Evolutionary conservation across 495 filamentous ascomycete species (phyloP), one percentile per base, ranked within the genome.

Genomic region (Penicillium macrosclerotiorum): DNA sequence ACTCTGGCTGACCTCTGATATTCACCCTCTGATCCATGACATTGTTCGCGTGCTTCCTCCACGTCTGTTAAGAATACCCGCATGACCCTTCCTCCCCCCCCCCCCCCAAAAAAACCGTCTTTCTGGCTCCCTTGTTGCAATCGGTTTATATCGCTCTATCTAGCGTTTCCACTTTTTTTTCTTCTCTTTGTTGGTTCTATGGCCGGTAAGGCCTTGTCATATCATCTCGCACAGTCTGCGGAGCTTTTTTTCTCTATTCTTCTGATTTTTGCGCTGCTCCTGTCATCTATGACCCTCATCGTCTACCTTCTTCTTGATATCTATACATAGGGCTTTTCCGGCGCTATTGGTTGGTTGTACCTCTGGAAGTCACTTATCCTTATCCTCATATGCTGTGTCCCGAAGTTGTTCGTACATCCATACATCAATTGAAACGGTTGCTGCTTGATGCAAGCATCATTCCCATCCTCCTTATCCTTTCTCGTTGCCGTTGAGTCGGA

Each of bases 111-210:
- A 18, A 19, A 11, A 22, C 26, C 18, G 3, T 12, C 13, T 14
- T 4, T 27, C 31, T 30, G 4, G n/a, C n/a, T 18, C 12, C 22
- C 5, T 20, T 45, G 18, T 7, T 9, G 6, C n/a, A n/a, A n/a
- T 37, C 16, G 31, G 26, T 23, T 29, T 23, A 30, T 17, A 13
- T 41, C 16, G 24, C 20, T 44, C 3, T 19, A 30, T 20, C 31
- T 44, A 26, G 29, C 41, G 29, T 44, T 44, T 25, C 16, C 23
- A 27, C 26, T 32, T 45, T 22, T 27, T 36, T 45, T 29, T 36
- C 8, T 22, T 9, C 17, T 13, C 34, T 37, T 19, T 17, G 18
- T n/a, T 22, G 34, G 4, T 6, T 9, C 7, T 20, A 9, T 37
- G 16, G 4, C 23, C 34, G 18, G 5, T 19, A 8, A n/a, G n/a